Base-by-base conservation (phyloP, 805 yeast genomes). In the Suhomyces tanzawaensis region DNA sequence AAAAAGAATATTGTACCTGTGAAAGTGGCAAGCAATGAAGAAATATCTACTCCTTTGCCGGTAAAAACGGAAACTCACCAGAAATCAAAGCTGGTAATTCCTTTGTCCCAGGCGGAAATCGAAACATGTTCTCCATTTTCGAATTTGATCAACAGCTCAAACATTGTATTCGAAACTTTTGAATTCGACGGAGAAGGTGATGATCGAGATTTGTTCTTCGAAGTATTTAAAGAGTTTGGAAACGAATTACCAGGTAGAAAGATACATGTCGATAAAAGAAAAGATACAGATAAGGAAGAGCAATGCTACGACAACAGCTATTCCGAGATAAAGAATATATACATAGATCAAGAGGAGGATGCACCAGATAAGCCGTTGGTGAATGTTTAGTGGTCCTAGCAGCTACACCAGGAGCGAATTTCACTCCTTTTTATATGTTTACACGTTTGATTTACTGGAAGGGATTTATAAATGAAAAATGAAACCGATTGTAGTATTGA, bases 61-160 rank as follows among this genome's bases (percentile, higher is more conserved):
- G 4, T 19, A 23, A 18, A 7, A 28, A 24, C 11, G 11, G 25
- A 8, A 26, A 22, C 36, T n/a, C n/a, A n/a, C n/a, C 13, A 24
- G 13, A 24, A 24, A n/a, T 7, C 7, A 7, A 25, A 29, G 33
- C 15, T 22, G 19, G 38, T 46, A 19, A 57, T 57, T 32, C 74
- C 74, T 3, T 52, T 77, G 21, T 69, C 77, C 0, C 73, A 74
- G 40, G 71, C 77, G 22, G 83, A 78, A 51, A 71, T 79, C 37
- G 82, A 78, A 46, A 75, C 82, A 0, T 71, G 80, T 43, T 55
- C 53, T 16, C 72, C 72, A 4, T 65, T 58, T 39, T 48, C 58
- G 33, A 58, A 59, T 34, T 41, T 66, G 27, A 51, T 64, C 19
- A 58, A 57, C 35, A 55, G 55, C 44, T 48, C 52, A 30, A 60